A percentile compares a stretch with the other conserved stretches of the same genome.
Conservation (phyloP, 176 grass and related monocot genomes). For the Elymus sibiricus region DNA sequence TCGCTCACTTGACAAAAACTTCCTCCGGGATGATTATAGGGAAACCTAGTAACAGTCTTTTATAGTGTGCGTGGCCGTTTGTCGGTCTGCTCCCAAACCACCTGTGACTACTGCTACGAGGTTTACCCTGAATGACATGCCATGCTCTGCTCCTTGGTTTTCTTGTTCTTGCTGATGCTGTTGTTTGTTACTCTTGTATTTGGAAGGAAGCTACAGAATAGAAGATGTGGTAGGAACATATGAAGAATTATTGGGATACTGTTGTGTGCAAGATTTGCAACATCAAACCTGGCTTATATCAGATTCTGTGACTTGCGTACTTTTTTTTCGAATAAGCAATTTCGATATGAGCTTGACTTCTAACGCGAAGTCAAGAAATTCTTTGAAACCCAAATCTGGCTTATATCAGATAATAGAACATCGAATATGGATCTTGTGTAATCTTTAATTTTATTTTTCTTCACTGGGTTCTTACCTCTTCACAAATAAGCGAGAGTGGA, state of each 20-base stretch:
- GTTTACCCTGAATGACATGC: not conserved
- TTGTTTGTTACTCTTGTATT: not conserved
- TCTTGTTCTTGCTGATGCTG: not conserved
- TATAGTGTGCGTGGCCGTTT: not conserved
- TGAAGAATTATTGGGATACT: not conserved
- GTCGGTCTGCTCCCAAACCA: not conserved
- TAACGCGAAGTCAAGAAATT: not conserved
- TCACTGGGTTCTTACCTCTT: not conserved
- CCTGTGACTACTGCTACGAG: no score
- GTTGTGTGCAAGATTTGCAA: not conserved
- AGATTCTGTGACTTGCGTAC: not conserved
- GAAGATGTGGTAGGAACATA: not conserved
- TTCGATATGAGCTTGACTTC: not conserved
- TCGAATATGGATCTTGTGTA: not conserved
- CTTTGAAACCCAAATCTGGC: not conserved
- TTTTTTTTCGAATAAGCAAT: not conserved
- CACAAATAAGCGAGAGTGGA: not conserved
- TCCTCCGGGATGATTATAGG: not conserved
- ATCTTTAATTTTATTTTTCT: not conserved
- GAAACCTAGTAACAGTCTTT: not conserved
- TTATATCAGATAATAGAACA: not conserved
- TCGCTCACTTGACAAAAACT: not conserved
- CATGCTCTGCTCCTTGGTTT: not conserved
- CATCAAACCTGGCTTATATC: not conserved
- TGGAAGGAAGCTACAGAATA: not conserved